Evolutionary conservation across 352 stramenopile species (phyloP).

Genomic region (Phytopythium litorale): DNA sequence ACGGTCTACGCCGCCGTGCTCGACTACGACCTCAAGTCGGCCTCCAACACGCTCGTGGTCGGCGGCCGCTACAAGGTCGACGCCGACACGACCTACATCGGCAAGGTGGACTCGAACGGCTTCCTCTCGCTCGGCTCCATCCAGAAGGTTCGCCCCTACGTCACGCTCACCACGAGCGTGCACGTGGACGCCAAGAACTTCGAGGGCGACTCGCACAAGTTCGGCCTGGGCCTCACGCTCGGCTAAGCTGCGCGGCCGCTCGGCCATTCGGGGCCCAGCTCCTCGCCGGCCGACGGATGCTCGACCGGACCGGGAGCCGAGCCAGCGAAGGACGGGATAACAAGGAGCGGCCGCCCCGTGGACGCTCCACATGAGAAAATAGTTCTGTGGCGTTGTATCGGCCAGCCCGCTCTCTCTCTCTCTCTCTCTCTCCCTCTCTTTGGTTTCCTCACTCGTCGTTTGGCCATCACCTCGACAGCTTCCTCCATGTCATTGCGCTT

Average conservation of each 20-base stretch:
- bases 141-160: constrained; percentile 72
- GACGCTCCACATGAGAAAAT: background rate
- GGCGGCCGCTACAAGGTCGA: constrained; percentile 76
- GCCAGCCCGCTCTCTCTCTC: background rate
- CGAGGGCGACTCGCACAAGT: constrained; percentile 83
- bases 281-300: background rate
- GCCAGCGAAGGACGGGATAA: background rate
- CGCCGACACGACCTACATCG: constrained; percentile 70
- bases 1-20: constrained; percentile 75
- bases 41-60: constrained; percentile 73
- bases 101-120: constrained; percentile 82
- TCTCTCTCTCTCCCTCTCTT: no score
- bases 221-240: constrained; percentile 71
- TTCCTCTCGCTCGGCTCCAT: constrained; percentile 74
- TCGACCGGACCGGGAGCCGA: background rate
- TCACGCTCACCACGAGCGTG: constrained; percentile 71
- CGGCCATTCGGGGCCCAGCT: background rate
- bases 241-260: constrained; percentile 32
- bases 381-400: background rate
- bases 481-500: no score
- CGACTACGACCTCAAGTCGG: constrained; percentile 83
- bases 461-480: no score
- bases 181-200: constrained; percentile 87
- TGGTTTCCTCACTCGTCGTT: no score
- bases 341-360: background rate